Conservation (phyloP, 768 basidiomycete species). For the Amanita molliuscula region DNA sequence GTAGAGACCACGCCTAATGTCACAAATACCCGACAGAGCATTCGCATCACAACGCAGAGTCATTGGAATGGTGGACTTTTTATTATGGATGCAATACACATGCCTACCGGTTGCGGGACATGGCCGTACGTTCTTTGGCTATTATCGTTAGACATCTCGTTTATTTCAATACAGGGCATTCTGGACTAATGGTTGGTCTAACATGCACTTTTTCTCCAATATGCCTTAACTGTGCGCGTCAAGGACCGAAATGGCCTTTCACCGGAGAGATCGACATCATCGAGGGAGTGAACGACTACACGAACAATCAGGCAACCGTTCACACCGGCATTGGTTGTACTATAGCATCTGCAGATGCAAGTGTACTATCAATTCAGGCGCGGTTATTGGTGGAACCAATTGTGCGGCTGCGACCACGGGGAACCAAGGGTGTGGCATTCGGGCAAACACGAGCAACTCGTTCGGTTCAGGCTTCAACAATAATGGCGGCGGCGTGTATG, state of each 20-base stretch:
- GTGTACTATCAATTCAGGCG: conserved; percentile 49
- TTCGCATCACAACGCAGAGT: conserved; percentile 63
- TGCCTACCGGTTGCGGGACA: conserved; percentile 84
- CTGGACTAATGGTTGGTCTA: conserved; percentile 32
- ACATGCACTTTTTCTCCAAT: conserved; percentile 13
- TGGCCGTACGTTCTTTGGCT: conserved; percentile 49
- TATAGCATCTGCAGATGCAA: conserved; percentile 37
- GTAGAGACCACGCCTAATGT: conserved; percentile 79
- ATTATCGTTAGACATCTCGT: not conserved
- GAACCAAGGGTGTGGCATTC: conserved; percentile 78
- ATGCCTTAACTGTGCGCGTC: conserved; percentile 29
- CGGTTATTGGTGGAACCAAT: conserved; percentile 58
- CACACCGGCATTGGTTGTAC: conserved; percentile 69
- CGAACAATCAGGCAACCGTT: conserved; percentile 72
- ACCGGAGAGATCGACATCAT: conserved; percentile 78
- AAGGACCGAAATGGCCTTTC: conserved; percentile 53
- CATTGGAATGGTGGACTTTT: conserved; percentile 60
- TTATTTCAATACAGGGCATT: conserved; percentile 25
- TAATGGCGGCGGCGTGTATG: conserved; percentile 83
- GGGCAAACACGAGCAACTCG: conserved; percentile 44
- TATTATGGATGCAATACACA: conserved; percentile 77
- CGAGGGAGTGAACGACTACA: conserved; percentile 76
- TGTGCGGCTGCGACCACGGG: conserved; percentile 61
- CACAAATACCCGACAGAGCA: conserved; percentile 55
- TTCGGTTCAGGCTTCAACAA: conserved; percentile 84